phyloP scores from a whole-genome alignment of 2,329 filamentous ascomycete species.

The Metarhizium brunneum region DNA sequence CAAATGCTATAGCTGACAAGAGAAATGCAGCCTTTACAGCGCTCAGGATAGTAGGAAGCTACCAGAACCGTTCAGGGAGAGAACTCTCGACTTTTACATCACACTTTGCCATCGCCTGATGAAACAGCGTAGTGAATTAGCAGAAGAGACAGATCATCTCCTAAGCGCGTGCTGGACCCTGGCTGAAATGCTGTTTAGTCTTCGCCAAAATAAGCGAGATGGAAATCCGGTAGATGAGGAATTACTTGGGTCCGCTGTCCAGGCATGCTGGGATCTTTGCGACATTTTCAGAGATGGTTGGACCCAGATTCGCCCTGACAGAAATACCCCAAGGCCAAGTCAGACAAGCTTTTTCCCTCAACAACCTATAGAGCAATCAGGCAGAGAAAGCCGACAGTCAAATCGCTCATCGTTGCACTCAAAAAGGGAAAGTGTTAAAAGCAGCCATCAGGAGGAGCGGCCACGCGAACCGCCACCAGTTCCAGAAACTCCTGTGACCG shows the following conservation, averaged over 20 bases:
- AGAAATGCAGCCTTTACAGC: constrained; percentile 59
- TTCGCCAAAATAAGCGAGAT: constrained; percentile 73
- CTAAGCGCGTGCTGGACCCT: constrained; percentile 82
- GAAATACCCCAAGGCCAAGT: constrained; percentile 73
- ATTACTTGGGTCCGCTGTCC: constrained; percentile 75
- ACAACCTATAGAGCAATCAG: constrained; percentile 40
- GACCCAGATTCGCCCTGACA: constrained; percentile 78
- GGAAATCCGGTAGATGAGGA: constrained; percentile 70
- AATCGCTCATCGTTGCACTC: constrained; percentile 42
- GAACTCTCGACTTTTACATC: constrained; percentile 89
- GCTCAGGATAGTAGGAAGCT: constrained; percentile 72
- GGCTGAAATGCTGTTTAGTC: constrained; percentile 85
- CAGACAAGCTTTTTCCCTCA: constrained; percentile 60
- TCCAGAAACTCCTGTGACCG: constrained; percentile 88
- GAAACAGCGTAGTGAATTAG: constrained; percentile 76
- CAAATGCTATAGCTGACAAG: constrained; percentile 14
- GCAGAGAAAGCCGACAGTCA: constrained; percentile 38
- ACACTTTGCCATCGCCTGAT: constrained; percentile 91
- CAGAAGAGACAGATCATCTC: constrained; percentile 74
- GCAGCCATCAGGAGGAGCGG: constrained; percentile 35
- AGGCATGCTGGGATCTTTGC: constrained; percentile 90
- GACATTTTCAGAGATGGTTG: constrained; percentile 89
- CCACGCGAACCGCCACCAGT: constrained; percentile 39
- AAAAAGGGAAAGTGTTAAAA: constrained; percentile 44
- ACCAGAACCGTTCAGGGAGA: constrained; percentile 78